Base-by-base conservation (phyloP, 1,284 basidiomycete genomes). In the Farysia itapuensis region DNA sequence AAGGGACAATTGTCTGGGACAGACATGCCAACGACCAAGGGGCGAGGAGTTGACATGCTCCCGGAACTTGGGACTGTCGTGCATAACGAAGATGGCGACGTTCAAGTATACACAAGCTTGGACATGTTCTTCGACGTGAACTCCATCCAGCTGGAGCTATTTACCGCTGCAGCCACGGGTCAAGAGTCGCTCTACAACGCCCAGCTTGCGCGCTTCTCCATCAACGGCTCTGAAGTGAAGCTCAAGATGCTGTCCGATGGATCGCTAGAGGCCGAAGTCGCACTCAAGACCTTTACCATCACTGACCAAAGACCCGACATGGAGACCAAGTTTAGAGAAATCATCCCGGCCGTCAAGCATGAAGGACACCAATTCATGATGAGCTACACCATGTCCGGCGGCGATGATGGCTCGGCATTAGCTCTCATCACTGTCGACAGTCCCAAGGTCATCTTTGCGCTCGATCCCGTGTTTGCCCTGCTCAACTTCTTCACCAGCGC, bases 281-380 rank as follows among this genome's bases (percentile, higher is more conserved):
- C 91, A 26, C 79, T 98, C 23, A 86, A 87, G 71, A 91, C 93
- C 0, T 87, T 98, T 70, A 92, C 90, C 0, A 88, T 96, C 80
- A 86, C 84, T 72, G 95, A 94, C 74, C 97, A 87, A 4, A 82
- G 88, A 35, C 83, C 87, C 0, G 89, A 89, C 6, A 82, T 81
- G 44, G 72, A 72, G 14, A 88, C 90, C 15, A 88, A 85, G 70
- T 97, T 94, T 80, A 84, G 94, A 35, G 94, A 98, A 75, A 93
- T 98, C 49, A 89, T 98, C 51, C 95, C 95, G 1, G 86, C 90
- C 12, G 87, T 90, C 22, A 82, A 86, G 53, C 90, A 96, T 72
- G 85, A 88, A 58, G 84, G 91, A 22, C 91, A 96, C 66, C 95
- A 94, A 57, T 88, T 98, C 72, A 96, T 96, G 89, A 78, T 97